Percentiles rank a stretch among this genome's conserved stretches.
Conservation (phyloP, 768 basidiomycete genomes). For the Harrya chromipes region DNA sequence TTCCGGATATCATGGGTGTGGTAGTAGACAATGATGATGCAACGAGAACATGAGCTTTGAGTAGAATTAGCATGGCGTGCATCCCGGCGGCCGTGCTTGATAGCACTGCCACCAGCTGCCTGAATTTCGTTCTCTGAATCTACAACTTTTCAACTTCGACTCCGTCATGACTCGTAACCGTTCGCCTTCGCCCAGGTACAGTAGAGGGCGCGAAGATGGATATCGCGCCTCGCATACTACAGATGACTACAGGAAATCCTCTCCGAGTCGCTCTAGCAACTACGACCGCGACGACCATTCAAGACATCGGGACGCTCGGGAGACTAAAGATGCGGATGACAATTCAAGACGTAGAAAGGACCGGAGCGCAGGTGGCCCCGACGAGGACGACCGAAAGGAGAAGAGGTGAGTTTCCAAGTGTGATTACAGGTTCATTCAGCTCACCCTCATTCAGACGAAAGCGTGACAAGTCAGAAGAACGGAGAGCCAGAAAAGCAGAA, state of each 20-base stretch:
- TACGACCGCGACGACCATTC: slow-evolving; percentile 22
- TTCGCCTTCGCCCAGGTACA: slow-evolving; percentile 45
- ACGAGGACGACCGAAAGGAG: slow-evolving; percentile 35
- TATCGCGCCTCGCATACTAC: slow-evolving; percentile 36
- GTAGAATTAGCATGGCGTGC: too few relatives aligned
- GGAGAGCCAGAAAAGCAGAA: slow-evolving; percentile 81
- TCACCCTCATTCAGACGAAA: slow-evolving; percentile 54
- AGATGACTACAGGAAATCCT: slow-evolving; percentile 29
- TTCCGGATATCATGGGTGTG: slow-evolving; percentile 21
- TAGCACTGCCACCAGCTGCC: background rate
- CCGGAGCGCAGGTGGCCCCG: slow-evolving; percentile 16
- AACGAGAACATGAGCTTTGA: slow-evolving; percentile 2
- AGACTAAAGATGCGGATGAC: slow-evolving; percentile 30
- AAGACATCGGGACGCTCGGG: slow-evolving; percentile 34
- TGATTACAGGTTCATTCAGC: background rate
- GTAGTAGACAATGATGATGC: background rate
- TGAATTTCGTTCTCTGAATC: background rate
- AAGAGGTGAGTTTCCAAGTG: slow-evolving; percentile 44
- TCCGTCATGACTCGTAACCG: slow-evolving; percentile 42
- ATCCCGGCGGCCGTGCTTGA: too few relatives aligned
- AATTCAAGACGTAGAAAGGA: slow-evolving; percentile 28
- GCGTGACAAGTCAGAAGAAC: slow-evolving; percentile 83
- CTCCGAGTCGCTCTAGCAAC: slow-evolving; percentile 32
- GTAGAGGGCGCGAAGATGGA: slow-evolving; percentile 26
- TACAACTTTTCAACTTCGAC: background rate